These are phyloP conservation scores for Pestalotiopsis sp. DNA, from an alignment of 2,329 filamentous ascomycete genomes.

Conservation along the genomic window DNA sequence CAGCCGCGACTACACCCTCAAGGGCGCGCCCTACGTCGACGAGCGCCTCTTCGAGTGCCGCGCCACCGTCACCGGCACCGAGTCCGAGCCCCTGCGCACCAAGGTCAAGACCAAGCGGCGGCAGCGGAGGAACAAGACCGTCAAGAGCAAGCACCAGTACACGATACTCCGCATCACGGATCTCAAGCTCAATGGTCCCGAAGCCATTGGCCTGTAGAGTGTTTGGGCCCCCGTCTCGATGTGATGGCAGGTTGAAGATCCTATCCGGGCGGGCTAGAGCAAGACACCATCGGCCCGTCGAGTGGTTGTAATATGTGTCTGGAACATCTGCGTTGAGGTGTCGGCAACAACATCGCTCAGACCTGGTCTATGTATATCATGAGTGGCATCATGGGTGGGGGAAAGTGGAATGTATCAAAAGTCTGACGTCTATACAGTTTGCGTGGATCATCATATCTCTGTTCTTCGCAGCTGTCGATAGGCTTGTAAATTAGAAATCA, in stretches of 20 bases:
- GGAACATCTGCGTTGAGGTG: background rate
- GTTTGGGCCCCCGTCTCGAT: background rate
- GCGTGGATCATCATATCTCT: background rate
- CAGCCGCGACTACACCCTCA: slow-evolving; percentile 86
- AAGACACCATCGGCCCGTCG: too few relatives aligned
- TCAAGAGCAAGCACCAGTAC: slow-evolving; percentile 87
- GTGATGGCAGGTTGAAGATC: background rate
- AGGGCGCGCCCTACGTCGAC: slow-evolving; percentile 79
- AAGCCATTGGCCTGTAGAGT: slow-evolving; percentile 7
- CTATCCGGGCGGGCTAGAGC: background rate
- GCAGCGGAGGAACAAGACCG: slow-evolving; percentile 70
- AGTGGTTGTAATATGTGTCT: too few relatives aligned
- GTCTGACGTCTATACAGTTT: background rate
- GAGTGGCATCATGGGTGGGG: background rate
- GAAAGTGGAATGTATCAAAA: background rate
- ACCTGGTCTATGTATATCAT: background rate
- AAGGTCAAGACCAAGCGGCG: slow-evolving; percentile 83
- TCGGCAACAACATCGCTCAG: background rate
- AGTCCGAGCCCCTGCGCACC: slow-evolving; percentile 74
- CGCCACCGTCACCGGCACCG: slow-evolving; percentile 80
- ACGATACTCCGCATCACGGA: slow-evolving; percentile 86
- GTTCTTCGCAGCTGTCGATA: background rate
- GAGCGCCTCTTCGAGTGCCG: slow-evolving; percentile 82
- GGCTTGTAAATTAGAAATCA: background rate
- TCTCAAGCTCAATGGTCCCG: slow-evolving; percentile 55